A percentile compares a stretch with the other conserved stretches of the same genome.
phyloP scores from a whole-genome alignment of 257 asterid species.

The Nicotiana sylvestris region DNA sequence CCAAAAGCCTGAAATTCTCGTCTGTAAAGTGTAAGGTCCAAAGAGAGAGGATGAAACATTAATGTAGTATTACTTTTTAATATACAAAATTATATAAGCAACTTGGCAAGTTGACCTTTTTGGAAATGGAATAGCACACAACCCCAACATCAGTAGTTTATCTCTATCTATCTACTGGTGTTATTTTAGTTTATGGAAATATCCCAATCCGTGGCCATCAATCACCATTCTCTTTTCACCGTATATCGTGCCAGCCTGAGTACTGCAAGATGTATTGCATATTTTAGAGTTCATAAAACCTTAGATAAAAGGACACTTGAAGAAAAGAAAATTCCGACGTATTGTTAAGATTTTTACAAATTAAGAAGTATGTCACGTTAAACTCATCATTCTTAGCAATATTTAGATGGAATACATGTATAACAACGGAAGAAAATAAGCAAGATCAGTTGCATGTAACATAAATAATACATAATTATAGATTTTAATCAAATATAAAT shows the following conservation, averaged over 20 bases:
- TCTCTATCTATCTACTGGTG: background rate
- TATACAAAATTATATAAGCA: background rate
- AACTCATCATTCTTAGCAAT: too few relatives aligned
- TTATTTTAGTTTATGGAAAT: background rate
- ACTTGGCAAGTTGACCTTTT: constrained; percentile 1
- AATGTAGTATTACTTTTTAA: background rate
- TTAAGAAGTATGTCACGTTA: too few relatives aligned
- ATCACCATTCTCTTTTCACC: background rate
- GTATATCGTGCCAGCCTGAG: background rate
- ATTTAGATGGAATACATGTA: too few relatives aligned
- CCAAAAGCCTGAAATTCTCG: background rate
- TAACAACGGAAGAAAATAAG: too few relatives aligned
- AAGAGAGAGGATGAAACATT: background rate
- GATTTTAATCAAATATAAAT: too few relatives aligned
- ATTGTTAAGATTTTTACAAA: too few relatives aligned
- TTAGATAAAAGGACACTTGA: too few relatives aligned
- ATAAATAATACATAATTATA: too few relatives aligned
- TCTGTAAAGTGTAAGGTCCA: background rate
- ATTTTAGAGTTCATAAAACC: background rate
- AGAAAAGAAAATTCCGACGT: too few relatives aligned
- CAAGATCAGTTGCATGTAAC: too few relatives aligned
- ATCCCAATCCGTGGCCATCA: background rate
- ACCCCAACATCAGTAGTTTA: background rate
- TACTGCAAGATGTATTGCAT: background rate
- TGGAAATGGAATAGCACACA: background rate